Conservation (phyloP, 2,329 filamentous ascomycete species). For the Diaporthe helianthi region DNA sequence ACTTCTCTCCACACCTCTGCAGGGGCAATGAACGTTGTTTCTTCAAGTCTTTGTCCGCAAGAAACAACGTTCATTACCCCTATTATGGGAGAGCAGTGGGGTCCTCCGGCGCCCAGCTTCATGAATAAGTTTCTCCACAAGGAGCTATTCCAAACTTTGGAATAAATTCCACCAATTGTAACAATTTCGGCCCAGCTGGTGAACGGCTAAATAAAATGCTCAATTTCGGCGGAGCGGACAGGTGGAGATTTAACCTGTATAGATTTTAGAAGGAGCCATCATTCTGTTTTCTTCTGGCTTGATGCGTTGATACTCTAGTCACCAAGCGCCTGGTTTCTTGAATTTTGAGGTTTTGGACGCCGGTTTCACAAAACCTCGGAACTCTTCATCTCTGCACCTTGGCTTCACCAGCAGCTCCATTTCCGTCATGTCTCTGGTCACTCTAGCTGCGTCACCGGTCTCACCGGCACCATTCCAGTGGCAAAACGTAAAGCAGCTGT, state of each 20-base stretch:
- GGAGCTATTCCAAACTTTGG: not conserved
- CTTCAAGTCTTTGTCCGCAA: too few relatives aligned
- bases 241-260: not conserved
- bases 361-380: not conserved
- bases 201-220: not conserved
- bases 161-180: constrained; percentile 21
- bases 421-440: not conserved
- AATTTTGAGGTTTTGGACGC: not conserved
- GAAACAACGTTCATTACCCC: too few relatives aligned
- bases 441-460: not conserved
- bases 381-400: not conserved
- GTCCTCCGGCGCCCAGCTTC: not conserved
- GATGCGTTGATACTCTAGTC: not conserved
- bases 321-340: not conserved
- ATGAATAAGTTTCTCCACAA: not conserved
- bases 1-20: too few relatives aligned
- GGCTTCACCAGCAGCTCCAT: not conserved
- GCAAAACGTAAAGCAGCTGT: constrained; percentile 39
- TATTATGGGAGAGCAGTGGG: not conserved
- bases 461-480: constrained; percentile 34
- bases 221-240: not conserved
- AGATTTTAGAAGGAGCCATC: not conserved
- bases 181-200: not conserved
- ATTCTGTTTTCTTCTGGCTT: not conserved
- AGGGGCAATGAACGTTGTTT: too few relatives aligned